Conservation (phyloP, 345 rosid genomes). For the Toxicodendron radicans region DNA sequence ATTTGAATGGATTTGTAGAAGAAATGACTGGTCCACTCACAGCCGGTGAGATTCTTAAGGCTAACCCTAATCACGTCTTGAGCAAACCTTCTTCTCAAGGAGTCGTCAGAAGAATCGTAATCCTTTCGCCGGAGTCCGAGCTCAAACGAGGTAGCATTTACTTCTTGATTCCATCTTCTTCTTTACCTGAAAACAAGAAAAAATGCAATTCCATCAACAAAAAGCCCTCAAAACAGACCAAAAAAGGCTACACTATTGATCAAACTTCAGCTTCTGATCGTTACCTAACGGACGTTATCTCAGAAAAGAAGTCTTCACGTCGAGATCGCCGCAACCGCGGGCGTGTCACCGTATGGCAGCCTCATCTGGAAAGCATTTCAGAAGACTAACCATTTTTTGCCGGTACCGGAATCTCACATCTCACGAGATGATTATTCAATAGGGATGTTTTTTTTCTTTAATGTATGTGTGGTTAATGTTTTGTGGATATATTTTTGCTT, state of each 20-base stretch:
- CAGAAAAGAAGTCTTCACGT: constrained; percentile 46
- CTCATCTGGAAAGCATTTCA: constrained; percentile 70
- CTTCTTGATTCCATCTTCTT: constrained; percentile 72
- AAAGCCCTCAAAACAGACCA: constrained; percentile 27
- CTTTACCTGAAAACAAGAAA: constrained; percentile 56
- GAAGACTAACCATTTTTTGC: constrained; percentile 54
- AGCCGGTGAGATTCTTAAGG: constrained; percentile 73
- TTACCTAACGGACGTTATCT: constrained; percentile 29
- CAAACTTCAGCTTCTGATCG: constrained; percentile 31
- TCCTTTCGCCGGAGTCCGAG: constrained; percentile 81
- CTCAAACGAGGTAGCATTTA: constrained; percentile 90
- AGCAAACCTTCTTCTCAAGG: constrained; percentile 87
- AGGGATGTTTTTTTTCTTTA: background rate
- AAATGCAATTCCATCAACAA: constrained; percentile 12
- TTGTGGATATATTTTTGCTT: constrained; percentile 22
- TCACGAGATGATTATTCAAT: background rate
- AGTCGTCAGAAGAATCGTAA: constrained; percentile 64
- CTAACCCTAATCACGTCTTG: constrained; percentile 79
- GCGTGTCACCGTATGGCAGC: constrained; percentile 61
- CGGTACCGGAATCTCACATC: constrained; percentile 12
- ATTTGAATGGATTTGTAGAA: constrained; percentile 75
- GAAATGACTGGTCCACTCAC: constrained; percentile 75
- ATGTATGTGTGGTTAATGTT: constrained; percentile 10
- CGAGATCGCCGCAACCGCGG: constrained; percentile 47
- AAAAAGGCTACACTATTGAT: constrained; percentile 11